Evolutionary conservation across 345 rosid genomes (phyloP).

Genomic region (Rhodamnia rubescens): DNA sequence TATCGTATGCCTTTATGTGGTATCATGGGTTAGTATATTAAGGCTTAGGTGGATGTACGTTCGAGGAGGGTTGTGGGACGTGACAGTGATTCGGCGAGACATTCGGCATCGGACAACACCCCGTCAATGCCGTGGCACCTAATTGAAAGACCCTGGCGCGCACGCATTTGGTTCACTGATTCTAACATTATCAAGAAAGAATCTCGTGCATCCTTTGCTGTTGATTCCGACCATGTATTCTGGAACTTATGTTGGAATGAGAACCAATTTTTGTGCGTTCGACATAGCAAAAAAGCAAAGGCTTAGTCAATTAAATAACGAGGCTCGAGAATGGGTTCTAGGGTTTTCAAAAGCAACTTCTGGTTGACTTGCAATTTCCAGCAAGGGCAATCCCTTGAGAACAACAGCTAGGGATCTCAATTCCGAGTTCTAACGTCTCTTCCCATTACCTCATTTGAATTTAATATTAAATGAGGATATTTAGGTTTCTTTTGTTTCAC

Average conservation of each 20-base stretch:
- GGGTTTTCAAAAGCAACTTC: too few species aligned
- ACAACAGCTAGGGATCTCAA: too few species aligned
- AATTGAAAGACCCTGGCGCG: constrained; percentile 39
- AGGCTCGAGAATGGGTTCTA: constrained; percentile 19
- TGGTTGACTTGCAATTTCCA: too few species aligned
- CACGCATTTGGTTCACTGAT: constrained; percentile 53
- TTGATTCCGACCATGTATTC: constrained; percentile 29
- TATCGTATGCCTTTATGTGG: too few species aligned
- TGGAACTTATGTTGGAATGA: constrained; percentile 38
- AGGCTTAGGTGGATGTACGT: too few species aligned
- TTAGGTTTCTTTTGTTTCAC: too few species aligned
- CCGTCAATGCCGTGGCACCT: constrained; percentile 64
- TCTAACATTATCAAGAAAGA: constrained; percentile 49
- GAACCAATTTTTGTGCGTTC: constrained; percentile 35
- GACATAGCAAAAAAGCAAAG: constrained; percentile 52
- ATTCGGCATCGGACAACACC: constrained; percentile 14
- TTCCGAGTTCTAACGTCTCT: too few species aligned
- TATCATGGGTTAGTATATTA: too few species aligned
- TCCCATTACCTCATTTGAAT: too few species aligned
- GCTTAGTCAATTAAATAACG: constrained; percentile 65
- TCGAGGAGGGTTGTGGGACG: too few species aligned
- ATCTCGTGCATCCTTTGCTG: constrained; percentile 42
- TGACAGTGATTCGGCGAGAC: not conserved
- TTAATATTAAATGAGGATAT: too few species aligned
- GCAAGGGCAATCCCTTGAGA: too few species aligned